Evolutionary conservation across 2,329 filamentous ascomycete species (phyloP).

Genomic region (Cordyceps sp.): DNA sequence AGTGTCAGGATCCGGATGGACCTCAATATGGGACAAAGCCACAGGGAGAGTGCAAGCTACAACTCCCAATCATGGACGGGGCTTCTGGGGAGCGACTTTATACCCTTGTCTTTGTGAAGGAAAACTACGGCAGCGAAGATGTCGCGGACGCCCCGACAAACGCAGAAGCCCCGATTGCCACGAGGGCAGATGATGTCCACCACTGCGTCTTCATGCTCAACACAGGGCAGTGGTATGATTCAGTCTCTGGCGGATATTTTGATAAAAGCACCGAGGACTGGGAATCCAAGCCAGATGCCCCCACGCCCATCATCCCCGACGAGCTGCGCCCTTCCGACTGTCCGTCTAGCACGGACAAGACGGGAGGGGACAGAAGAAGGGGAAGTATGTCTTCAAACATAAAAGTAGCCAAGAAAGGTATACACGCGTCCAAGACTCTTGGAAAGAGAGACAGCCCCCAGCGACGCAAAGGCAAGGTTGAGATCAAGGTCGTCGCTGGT

Average conservation of each 20-base stretch:
- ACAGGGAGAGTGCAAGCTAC: background rate
- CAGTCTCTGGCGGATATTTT: background rate
- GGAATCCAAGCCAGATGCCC: background rate
- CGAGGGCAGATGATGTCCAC: background rate
- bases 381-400: background rate
- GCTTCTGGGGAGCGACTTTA: background rate
- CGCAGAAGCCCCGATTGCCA: background rate
- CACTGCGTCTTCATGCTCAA: background rate
- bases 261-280: background rate
- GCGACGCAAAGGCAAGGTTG: background rate
- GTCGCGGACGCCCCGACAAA: too few species aligned
- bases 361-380: background rate
- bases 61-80: background rate
- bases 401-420: background rate
- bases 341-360: background rate
- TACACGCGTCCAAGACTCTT: too few species aligned
- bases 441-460: too few species aligned
- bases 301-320: background rate
- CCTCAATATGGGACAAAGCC: background rate
- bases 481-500: background rate
- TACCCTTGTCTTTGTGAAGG: constrained; percentile 1
- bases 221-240: background rate
- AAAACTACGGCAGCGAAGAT: background rate
- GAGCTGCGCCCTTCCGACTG: background rate
- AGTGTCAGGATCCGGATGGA: background rate